These are phyloP conservation scores for Polyplosphaeria fusca DNA, from an alignment of 495 filamentous ascomycete genomes.

Conservation along the genomic window DNA sequence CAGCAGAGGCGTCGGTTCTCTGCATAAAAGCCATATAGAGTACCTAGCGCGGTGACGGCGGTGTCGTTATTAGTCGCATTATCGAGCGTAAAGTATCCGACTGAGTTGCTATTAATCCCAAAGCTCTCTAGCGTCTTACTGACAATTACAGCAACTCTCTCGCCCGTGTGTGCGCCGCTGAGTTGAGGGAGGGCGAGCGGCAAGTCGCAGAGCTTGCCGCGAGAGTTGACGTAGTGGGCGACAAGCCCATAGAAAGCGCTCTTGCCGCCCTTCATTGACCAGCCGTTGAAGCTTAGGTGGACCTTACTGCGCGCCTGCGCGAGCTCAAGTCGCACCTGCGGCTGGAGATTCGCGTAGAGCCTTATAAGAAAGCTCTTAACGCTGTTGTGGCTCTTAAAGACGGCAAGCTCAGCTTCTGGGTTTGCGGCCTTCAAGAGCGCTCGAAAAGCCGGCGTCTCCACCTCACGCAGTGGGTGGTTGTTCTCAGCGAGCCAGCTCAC, in stretches of 20 bases:
- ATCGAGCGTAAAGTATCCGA: constrained; percentile 14
- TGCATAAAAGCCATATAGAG: too few species aligned
- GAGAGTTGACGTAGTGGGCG: background rate
- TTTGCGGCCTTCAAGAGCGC: too few species aligned
- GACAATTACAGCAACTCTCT: constrained; percentile 6
- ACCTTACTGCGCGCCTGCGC: too few species aligned
- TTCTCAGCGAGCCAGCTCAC: too few species aligned
- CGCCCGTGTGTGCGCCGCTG: background rate
- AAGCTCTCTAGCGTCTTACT: constrained; percentile 1
- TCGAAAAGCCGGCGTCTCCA: too few species aligned
- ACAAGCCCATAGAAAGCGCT: background rate
- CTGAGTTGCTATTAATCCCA: background rate
- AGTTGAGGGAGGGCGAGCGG: background rate
- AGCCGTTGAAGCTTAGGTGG: constrained; percentile 8
- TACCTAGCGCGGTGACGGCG: too few species aligned
- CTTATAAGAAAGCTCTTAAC: too few species aligned
- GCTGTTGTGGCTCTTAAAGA: too few species aligned
- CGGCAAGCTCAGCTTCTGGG: too few species aligned
- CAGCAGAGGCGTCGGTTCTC: background rate
- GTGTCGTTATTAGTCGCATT: constrained; percentile 10
- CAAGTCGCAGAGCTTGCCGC: background rate
- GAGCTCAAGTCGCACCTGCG: too few species aligned
- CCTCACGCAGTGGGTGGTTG: too few species aligned
- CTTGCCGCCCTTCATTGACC: constrained; percentile 1
- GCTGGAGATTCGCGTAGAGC: too few species aligned